A percentile compares a stretch with the other conserved stretches of the same genome.
Evolutionary conservation across 139 green algal species (phyloP).

Genomic region (Nannochloris sp.): DNA sequence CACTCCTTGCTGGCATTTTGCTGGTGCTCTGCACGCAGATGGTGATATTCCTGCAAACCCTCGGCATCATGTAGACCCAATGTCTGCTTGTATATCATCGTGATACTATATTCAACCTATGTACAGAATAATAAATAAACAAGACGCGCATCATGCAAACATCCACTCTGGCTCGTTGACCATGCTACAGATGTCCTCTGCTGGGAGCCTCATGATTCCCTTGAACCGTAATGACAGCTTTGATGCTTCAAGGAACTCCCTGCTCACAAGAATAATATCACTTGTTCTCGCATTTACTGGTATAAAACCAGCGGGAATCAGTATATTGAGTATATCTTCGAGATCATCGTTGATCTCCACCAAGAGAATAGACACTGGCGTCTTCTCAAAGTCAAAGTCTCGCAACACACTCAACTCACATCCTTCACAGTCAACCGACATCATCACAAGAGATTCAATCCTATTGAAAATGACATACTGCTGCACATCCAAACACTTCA

Average conservation of each 20-base stretch:
- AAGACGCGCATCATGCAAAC: no score
- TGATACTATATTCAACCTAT: no score
- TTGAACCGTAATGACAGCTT: not conserved
- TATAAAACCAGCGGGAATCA: not conserved
- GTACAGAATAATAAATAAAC: no score
- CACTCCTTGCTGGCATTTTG: constrained; percentile 1
- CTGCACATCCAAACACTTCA: not conserved
- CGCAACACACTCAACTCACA: not conserved
- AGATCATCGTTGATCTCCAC: not conserved
- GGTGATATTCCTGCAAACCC: not conserved
- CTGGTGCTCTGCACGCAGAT: not conserved
- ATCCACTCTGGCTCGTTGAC: no score
- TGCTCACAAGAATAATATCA: constrained; percentile 3
- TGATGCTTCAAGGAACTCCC: not conserved
- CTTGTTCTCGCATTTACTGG: not conserved
- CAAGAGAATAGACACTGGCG: not conserved
- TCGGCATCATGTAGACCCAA: not conserved
- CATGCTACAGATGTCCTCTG: no score
- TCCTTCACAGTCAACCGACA: not conserved
- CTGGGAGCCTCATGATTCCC: no score
- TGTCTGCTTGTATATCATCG: no score
- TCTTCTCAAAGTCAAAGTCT: not conserved
- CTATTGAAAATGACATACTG: not conserved
- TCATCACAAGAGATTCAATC: not conserved
- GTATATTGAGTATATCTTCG: not conserved